A percentile compares a stretch with the other conserved stretches of the same genome.
These are phyloP conservation scores for Candida caryicola DNA, from an alignment of 805 yeast species.

Conservation along the genomic window DNA sequence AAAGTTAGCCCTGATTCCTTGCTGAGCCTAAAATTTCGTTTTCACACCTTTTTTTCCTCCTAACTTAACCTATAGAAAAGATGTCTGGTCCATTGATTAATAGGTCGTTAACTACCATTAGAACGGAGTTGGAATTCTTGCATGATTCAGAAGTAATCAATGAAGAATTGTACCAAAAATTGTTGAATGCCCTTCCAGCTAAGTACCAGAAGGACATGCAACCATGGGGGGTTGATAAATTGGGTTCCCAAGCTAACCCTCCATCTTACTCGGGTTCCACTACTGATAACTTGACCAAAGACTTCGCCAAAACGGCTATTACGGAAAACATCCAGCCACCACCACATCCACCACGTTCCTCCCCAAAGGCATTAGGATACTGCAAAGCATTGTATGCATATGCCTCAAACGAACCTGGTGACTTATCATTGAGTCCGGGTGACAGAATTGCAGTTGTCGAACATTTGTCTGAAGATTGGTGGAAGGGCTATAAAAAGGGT, in stretches of 20 bases:
- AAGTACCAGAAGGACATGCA: conserved; percentile 51
- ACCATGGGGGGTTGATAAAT: conserved; percentile 44
- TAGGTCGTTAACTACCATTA: conserved; percentile 71
- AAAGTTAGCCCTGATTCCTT: too few relatives aligned
- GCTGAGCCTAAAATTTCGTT: too few relatives aligned
- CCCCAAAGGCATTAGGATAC: conserved; percentile 29
- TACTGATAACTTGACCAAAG: conserved; percentile 10
- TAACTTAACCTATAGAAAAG: too few relatives aligned
- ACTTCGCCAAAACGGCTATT: conserved; percentile 14
- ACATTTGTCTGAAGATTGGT: conserved; percentile 83
- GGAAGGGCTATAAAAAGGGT: conserved; percentile 62
- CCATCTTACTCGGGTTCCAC: conserved; percentile 13
- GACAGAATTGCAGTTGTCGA: conserved; percentile 69
- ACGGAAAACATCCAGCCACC: conserved; percentile 18
- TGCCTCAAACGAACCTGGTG: conserved; percentile 71
- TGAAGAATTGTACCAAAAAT: conserved; percentile 49
- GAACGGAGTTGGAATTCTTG: conserved; percentile 79
- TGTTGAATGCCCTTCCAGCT: conserved; percentile 53
- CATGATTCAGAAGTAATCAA: conserved; percentile 71
- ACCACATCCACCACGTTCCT: conserved; percentile 16
- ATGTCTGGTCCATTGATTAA: conserved; percentile 62
- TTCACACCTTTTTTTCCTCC: too few relatives aligned
- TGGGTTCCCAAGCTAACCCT: conserved; percentile 9
- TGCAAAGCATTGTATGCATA: conserved; percentile 75
- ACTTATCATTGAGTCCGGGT: conserved; percentile 61